phyloP scores from a whole-genome alignment of 768 basidiomycete species.

The Leucogyrophana mollusca region DNA sequence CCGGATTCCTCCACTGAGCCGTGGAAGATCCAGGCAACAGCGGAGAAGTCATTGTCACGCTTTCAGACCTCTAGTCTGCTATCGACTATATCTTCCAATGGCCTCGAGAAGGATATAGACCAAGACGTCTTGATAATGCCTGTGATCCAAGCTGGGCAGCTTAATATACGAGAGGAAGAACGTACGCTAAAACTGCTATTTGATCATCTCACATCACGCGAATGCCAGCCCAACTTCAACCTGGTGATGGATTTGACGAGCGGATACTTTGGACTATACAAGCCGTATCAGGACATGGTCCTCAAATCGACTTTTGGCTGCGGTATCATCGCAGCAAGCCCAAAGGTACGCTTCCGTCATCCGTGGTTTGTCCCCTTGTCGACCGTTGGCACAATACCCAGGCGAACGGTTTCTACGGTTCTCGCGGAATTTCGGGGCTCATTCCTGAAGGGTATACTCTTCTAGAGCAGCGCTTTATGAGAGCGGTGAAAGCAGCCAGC shows the following conservation, averaged over 20 bases:
- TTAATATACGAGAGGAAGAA: conserved; percentile 87
- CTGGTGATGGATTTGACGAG: conserved; percentile 83
- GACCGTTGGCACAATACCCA: conserved; percentile 26
- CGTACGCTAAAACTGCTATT: conserved; percentile 57
- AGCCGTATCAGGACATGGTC: conserved; percentile 72
- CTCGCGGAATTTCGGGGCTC: conserved; percentile 83
- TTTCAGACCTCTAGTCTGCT: conserved; percentile 54
- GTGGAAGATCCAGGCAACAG: conserved; percentile 63
- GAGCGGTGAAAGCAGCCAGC: conserved; percentile 50
- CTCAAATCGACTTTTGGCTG: conserved; percentile 59
- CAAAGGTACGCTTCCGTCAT: conserved; percentile 54
- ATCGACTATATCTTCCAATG: conserved; percentile 9
- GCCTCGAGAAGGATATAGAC: conserved; percentile 21
- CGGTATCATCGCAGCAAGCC: conserved; percentile 81
- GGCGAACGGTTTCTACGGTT: conserved; percentile 97
- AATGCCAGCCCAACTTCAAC: conserved; percentile 15
- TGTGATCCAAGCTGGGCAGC: conserved; percentile 86
- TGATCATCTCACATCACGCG: conserved; percentile 35
- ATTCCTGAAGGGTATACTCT: conserved; percentile 96
- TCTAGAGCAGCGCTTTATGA: conserved; percentile 82
- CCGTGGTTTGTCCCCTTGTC: conserved; percentile 2
- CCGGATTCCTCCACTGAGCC: conserved; percentile 63
- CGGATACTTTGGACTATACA: conserved; percentile 91
- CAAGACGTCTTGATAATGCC: conserved; percentile 66
- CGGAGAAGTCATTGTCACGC: conserved; percentile 48